These are phyloP conservation scores for Magnaporthiopsis rhizophila DNA, from an alignment of 2,329 filamentous ascomycete genomes.

Conservation along the genomic window DNA sequence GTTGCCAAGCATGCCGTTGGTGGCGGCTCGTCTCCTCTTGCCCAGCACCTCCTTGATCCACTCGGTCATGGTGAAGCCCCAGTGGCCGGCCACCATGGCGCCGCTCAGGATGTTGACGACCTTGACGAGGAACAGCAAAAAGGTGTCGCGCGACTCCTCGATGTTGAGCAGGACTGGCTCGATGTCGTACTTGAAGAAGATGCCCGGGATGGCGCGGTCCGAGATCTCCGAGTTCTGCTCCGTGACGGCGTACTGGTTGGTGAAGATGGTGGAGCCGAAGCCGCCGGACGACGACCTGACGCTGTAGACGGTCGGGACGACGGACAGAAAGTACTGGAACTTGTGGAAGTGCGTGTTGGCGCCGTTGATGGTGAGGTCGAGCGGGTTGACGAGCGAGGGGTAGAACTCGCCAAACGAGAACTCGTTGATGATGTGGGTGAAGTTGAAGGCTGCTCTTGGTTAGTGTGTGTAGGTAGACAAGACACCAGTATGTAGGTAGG, in stretches of 20 bases:
- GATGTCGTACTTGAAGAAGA: constrained; percentile 99
- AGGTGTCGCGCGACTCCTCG: constrained; percentile 68
- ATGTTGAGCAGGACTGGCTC: constrained; percentile 88
- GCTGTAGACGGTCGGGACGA: constrained; percentile 91
- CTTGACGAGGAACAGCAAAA: constrained; percentile 69
- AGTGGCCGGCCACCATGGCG: constrained; percentile 86
- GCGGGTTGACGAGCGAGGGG: constrained; percentile 84
- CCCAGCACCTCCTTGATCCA: constrained; percentile 57
- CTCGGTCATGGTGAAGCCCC: constrained; percentile 79
- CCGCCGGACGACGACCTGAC: constrained; percentile 36
- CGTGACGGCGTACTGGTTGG: constrained; percentile 97
- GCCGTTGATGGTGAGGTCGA: constrained; percentile 79
- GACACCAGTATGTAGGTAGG: background rate
- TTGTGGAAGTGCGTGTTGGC: constrained; percentile 80
- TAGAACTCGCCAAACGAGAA: constrained; percentile 97
- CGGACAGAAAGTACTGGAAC: constrained; percentile 94
- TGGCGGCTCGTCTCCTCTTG: constrained; percentile 34
- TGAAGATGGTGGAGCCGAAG: constrained; percentile 60
- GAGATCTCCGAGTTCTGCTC: constrained; percentile 68
- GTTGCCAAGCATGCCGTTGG: constrained; percentile 40
- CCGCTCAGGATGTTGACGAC: constrained; percentile 87
- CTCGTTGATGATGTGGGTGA: constrained; percentile 93
- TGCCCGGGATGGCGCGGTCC: constrained; percentile 69
- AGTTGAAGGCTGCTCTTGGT: constrained; percentile 72
- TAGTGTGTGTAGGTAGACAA: background rate